These are phyloP conservation scores for Paraurostyla sp. DNA, from an alignment of 73 alveolate species.

Conservation along the genomic window DNA sequence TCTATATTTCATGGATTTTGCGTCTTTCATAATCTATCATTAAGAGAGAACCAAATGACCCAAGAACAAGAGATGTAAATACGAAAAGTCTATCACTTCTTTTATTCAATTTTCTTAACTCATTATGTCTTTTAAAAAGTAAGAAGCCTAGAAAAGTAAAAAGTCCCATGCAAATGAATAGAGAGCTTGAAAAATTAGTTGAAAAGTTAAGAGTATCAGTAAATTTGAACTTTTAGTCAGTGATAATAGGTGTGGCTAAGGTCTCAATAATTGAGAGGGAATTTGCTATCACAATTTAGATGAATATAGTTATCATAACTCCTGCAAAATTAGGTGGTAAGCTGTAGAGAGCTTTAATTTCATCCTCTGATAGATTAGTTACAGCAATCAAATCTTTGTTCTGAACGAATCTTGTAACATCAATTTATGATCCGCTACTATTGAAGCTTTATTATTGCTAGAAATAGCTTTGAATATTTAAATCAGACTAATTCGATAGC, in stretches of 20 bases:
- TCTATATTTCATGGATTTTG: not conserved
- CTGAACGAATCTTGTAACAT: not conserved
- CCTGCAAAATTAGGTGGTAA: constrained; percentile 9
- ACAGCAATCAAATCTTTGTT: constrained; percentile 27
- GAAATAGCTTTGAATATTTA: not conserved
- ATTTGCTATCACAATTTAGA: not conserved
- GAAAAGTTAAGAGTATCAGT: not conserved
- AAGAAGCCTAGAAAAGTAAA: constrained; percentile 12
- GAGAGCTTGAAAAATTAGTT: not conserved
- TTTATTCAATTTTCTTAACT: not conserved
- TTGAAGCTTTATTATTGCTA: not conserved
- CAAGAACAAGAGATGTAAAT: not conserved
- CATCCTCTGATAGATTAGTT: constrained; percentile 13
- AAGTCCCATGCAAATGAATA: constrained; percentile 1
- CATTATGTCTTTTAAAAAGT: not conserved
- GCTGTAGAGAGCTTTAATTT: constrained; percentile 9
- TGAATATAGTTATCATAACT: not conserved
- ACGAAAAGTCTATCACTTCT: not conserved
- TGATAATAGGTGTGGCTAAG: not conserved
- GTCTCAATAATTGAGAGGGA: constrained; percentile 4
- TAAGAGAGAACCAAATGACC: not conserved
- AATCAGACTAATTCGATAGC: constrained; percentile 24
- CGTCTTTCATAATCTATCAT: constrained; percentile 9
- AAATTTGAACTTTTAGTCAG: not conserved
- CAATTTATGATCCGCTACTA: constrained; percentile 2